Evolutionary conservation across 805 yeast genomes (phyloP), one percentile per base, ranked within the genome.

Genomic region (Ogataea dorogensis): DNA sequence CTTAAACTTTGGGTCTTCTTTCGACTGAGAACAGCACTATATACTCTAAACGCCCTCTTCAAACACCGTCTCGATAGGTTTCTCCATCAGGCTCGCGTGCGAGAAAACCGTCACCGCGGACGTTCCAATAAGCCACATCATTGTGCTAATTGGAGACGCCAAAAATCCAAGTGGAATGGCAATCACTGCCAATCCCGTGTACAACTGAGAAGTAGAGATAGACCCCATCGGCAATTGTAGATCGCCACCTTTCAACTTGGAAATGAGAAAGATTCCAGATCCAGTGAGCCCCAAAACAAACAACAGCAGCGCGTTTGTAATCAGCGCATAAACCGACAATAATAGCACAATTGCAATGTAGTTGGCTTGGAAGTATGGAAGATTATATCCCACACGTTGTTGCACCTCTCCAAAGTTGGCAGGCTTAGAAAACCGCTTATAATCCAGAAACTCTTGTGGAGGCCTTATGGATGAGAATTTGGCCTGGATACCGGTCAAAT

Each of bases 81-180:
- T 93, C 61, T 93, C 98, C 83, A 93, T 76, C 47, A 93, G 73
- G 11, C 91, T 70, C 28, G 98, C 98, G 64, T 93, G 99, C 4
- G 95, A 77, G 38, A 89, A 68, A 25, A 93, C 89, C 33, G 83
- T 64, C 35, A 88, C 93, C 16, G 84, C 80, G 10, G 95, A 82
- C 5, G 97, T 93, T 54, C 98, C 98, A 55, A 93, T 77, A 52
- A 93, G 75, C 99, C 99, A 93, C 77, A 93, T 74, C 69, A 93
- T 66, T 10, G 98, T 88, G 40, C 94, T 77, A 49, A 93, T 61
- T 38, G 68, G 68, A 15, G 67, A 62, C 13, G 67, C 66, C 24
- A 61, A 36, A 38, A 63, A 57, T 2, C 65, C 65, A 28, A 63
- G 51, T 8, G 81, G 81, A 33, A 76, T 54, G 14, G 77, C 67